Percentiles rank a stretch among this genome's conserved stretches.
Evolutionary conservation across 108 stramenopile species (phyloP).

Genomic region (Cyclotella baltica): DNA sequence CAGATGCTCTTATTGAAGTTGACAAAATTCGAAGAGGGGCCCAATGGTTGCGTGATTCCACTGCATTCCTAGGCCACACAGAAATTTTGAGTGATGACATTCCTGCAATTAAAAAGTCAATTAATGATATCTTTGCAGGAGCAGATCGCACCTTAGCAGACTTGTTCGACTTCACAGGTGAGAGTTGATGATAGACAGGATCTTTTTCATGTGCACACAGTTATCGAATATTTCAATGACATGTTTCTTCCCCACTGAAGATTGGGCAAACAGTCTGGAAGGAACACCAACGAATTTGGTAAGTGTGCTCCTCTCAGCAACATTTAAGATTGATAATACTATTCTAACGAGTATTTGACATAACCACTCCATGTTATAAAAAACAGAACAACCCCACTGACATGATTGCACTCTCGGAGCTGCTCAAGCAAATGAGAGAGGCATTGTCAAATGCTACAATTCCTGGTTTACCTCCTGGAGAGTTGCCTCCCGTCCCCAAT

Average conservation of each 20-base stretch:
- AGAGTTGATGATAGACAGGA: not conserved
- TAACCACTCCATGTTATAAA: too few species aligned
- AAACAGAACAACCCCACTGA: too few species aligned
- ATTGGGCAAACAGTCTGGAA: conserved; percentile 11
- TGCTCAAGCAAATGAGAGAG: too few species aligned
- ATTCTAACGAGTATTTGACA: too few species aligned
- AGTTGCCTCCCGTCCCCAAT: too few species aligned
- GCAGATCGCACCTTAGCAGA: conserved; percentile 20
- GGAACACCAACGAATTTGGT: conserved; percentile 1
- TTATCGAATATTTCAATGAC: not conserved
- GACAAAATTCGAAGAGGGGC: not conserved
- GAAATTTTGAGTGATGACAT: conserved; percentile 2
- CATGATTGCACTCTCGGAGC: too few species aligned
- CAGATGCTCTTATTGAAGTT: conserved; percentile 18
- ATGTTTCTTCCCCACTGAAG: not conserved
- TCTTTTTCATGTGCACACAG: not conserved
- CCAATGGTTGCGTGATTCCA: not conserved
- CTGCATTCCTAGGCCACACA: conserved; percentile 20
- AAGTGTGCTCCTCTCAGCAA: not conserved
- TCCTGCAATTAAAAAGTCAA: conserved; percentile 23
- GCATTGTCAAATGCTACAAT: too few species aligned
- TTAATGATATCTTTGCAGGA: conserved; percentile 42
- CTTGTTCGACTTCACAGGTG: conserved; percentile 30
- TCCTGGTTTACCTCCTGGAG: too few species aligned
- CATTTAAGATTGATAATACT: too few species aligned